Percentiles rank a stretch among this genome's conserved stretches.
phyloP scores from a whole-genome alignment of 305 asterid species.

The Fraxinus velutina region DNA sequence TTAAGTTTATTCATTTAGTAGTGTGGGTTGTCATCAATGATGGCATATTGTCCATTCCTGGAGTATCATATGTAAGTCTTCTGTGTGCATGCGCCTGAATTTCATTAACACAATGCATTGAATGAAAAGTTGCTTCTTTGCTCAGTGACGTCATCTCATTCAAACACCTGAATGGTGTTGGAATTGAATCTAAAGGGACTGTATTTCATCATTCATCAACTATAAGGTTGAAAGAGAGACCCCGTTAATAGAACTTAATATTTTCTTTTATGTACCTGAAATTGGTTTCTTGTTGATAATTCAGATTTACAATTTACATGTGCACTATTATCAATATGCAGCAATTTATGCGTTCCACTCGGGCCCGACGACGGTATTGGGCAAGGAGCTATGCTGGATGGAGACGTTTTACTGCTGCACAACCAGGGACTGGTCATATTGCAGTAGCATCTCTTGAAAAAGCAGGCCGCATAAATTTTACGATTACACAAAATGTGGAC shows the following conservation, averaged over 20 bases:
- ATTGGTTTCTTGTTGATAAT: constrained; percentile 16
- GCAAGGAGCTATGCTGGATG: constrained; percentile 98
- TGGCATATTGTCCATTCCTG: neutral
- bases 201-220: neutral
- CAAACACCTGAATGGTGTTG: neutral
- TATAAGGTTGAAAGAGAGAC: neutral
- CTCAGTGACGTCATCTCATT: neutral
- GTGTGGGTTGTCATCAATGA: neutral
- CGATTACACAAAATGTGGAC: constrained; percentile 93
- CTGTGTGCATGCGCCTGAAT: neutral
- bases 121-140: neutral
- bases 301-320: constrained; percentile 18
- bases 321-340: constrained; percentile 30
- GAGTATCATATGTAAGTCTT: neutral
- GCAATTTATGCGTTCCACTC: constrained; percentile 72
- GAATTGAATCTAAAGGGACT: neutral
- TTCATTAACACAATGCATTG: neutral
- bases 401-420: constrained; percentile 81
- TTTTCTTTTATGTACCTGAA: constrained; percentile 5
- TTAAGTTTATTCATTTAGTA: neutral
- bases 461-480: constrained; percentile 60
- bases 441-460: constrained; percentile 89
- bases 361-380: constrained; percentile 87
- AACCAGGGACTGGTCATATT: constrained; percentile 82
- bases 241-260: neutral